Evolutionary conservation across 1,284 basidiomycete species (phyloP).

Genomic region (Leccinum variabile): DNA sequence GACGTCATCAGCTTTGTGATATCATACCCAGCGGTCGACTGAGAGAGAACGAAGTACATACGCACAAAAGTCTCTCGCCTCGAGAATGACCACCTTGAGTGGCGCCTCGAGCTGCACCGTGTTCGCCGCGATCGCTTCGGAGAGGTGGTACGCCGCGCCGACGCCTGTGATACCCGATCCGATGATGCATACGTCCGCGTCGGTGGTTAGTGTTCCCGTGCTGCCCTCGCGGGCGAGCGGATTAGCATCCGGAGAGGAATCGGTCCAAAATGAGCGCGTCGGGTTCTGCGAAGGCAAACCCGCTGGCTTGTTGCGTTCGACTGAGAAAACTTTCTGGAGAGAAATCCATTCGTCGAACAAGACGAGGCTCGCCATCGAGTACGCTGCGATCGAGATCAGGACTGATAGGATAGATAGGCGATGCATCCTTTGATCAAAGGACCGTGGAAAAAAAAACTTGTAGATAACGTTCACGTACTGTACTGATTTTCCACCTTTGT

Average conservation of each 20-base stretch:
- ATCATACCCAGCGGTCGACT: neutral
- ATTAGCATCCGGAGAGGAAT: conserved; percentile 55
- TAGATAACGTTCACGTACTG: neutral
- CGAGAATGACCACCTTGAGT: conserved; percentile 59
- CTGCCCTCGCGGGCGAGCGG: conserved; percentile 67
- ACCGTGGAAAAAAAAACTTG: neutral
- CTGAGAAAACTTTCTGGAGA: conserved; percentile 9
- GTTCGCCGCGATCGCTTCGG: conserved; percentile 37
- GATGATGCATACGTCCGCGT: conserved; percentile 73
- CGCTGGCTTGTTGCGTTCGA: conserved; percentile 16
- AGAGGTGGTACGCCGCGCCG: conserved; percentile 67
- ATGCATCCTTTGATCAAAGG: neutral
- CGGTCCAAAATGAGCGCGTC: conserved; percentile 70
- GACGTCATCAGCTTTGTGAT: neutral
- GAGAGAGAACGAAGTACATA: conserved; percentile 12
- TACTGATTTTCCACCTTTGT: too few species aligned
- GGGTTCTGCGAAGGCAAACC: conserved; percentile 56
- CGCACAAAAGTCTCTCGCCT: conserved; percentile 80
- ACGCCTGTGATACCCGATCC: conserved; percentile 79
- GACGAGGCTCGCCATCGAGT: conserved; percentile 12
- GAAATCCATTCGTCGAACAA: conserved; percentile 1
- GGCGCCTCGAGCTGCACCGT: conserved; percentile 19
- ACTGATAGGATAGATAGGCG: neutral
- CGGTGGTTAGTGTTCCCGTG: conserved; percentile 49
- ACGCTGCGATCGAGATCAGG: conserved; percentile 3